Base-by-base conservation (phyloP, 176 grass and related monocot genomes). In the Cymbopogon citratus region DNA sequence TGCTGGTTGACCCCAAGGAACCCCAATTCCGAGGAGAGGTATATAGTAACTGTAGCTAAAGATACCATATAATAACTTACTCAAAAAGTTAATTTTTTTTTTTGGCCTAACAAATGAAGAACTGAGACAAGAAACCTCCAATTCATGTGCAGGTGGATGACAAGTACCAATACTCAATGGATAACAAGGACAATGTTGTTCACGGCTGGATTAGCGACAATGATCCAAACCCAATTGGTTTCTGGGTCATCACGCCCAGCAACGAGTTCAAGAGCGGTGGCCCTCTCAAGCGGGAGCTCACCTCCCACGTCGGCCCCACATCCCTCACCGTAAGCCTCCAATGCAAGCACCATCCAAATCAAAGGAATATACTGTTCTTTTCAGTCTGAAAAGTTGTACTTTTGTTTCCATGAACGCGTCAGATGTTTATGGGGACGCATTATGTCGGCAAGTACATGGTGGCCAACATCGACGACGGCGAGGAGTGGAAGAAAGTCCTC, bases 221-320 rank as follows among this genome's bases (percentile, higher is more conserved):
- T 15, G 56, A 59, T 0, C 35, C 84, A 1, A 80, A 41, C 25
- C 15, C 83, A 14, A 79, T 90, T 26, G 94, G 94, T 2, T 94
- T 97, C 70, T 97, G 94, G 94, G 16, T 89, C 24, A 88, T 97
- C 86, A 94, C 87, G 0, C 94, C 94, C 4, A 94, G 91, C 44
- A 72, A 87, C 28, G 94, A 97, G 85, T 97, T 92, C 80, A 91
- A 87, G 82, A 85, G 49, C 4, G 94, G 94, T 6, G 94, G 94
- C 1, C 90, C 91, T 0, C 19, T 83, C 4, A 97, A 94, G 70
- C 85, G 87, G 5, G 87, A 94, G 67, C 87, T 97, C 33, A 92
- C 94, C 78, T 97, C 94, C 23, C 94, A 97, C 57, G 87, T 90
- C 7, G 94, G 94, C 2, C 94, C 94, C 0, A 92, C 80, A n/a